Conservation (phyloP, 2,329 filamentous ascomycete genomes). For the Ascochyta clinopodiicola region DNA sequence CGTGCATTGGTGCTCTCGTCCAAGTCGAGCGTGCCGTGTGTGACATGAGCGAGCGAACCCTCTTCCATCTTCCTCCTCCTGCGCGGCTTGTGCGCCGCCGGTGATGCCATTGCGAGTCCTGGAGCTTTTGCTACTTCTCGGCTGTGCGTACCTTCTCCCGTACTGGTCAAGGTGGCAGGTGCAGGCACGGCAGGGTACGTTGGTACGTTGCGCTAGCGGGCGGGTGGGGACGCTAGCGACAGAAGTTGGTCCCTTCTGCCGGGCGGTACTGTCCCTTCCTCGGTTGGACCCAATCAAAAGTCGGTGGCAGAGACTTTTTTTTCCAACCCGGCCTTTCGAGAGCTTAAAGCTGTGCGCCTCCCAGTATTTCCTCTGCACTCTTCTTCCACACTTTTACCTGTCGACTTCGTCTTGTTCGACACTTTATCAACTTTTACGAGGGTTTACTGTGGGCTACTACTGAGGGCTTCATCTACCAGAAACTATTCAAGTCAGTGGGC, state of each 20-base stretch:
- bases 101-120: constrained; percentile 39
- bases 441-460: constrained; percentile 45
- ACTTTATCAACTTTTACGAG: constrained; percentile 35
- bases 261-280: background rate
- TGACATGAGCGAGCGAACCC: constrained; percentile 47
- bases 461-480: constrained; percentile 45
- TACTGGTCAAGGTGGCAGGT: background rate
- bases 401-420: constrained; percentile 14
- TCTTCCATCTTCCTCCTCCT: constrained; percentile 53
- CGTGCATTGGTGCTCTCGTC: constrained; percentile 55
- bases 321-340: background rate
- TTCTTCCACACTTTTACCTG: constrained; percentile 13
- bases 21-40: constrained; percentile 53
- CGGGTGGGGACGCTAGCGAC: background rate
- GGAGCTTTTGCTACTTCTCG: constrained; percentile 7
- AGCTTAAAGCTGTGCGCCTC: constrained; percentile 21
- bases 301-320: background rate
- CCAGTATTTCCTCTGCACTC: constrained; percentile 13
- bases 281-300: constrained; percentile 9
- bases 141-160: background rate
- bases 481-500: constrained; percentile 50
- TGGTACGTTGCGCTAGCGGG: background rate
- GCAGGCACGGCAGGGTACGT: background rate
- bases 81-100: constrained; percentile 50
- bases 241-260: too few relatives aligned